Conservation (phyloP, 768 basidiomycete species). For the Rhizopogon roseolus region DNA sequence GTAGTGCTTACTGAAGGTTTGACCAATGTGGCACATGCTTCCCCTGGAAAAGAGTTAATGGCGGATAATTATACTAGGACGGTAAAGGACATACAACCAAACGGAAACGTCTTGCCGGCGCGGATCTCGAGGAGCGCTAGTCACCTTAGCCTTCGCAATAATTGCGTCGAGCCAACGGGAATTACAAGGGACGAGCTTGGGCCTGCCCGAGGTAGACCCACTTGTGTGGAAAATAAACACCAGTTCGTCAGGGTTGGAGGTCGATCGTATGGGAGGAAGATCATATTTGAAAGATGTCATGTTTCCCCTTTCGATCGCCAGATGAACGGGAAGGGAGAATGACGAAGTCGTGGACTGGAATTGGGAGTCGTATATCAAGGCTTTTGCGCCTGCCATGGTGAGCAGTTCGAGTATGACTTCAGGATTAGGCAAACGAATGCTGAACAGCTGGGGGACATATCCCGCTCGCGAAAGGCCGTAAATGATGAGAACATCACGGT, state of each 20-base stretch:
- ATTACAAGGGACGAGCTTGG: constrained; percentile 71
- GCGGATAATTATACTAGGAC: constrained; percentile 17
- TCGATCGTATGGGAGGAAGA: constrained; percentile 39
- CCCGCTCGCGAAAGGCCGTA: constrained; percentile 74
- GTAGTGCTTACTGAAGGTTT: constrained; percentile 60
- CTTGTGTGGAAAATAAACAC: constrained; percentile 77
- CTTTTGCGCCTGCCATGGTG: constrained; percentile 53
- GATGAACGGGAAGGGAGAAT: constrained; percentile 47
- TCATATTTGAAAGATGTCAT: constrained; percentile 32
- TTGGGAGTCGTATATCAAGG: constrained; percentile 59
- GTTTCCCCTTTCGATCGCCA: constrained; percentile 35
- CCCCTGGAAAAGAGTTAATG: constrained; percentile 49
- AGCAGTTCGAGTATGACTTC: constrained; percentile 68
- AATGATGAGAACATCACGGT: constrained; percentile 66
- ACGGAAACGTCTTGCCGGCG: constrained; percentile 63
- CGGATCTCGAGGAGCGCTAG: constrained; percentile 42
- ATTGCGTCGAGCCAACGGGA: constrained; percentile 63
- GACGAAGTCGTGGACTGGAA: constrained; percentile 38
- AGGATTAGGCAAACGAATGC: constrained; percentile 71
- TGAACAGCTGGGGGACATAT: constrained; percentile 75
- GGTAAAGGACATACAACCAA: constrained; percentile 56
- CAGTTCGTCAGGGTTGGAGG: constrained; percentile 33
- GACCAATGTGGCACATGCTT: constrained; percentile 80
- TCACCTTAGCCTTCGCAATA: constrained; percentile 53
- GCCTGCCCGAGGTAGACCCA: constrained; percentile 80